Conservation (phyloP, 2,329 filamentous ascomycete genomes). For the Fusarium sambucinum region DNA sequence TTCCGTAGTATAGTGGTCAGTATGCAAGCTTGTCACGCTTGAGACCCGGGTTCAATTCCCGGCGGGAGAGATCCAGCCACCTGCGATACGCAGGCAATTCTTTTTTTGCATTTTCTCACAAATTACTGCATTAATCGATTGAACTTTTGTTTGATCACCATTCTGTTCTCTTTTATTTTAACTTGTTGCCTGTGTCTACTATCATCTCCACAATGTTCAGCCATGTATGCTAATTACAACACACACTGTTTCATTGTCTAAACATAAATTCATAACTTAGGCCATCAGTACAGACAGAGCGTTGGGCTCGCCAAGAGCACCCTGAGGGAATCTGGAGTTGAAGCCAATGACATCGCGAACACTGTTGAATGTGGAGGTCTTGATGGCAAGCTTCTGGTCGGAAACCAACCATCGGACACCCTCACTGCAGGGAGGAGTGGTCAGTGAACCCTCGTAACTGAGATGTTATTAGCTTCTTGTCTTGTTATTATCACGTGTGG, state of each 20-base stretch:
- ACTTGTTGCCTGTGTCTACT: background rate
- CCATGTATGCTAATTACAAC: background rate
- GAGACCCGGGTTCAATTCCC: too few species aligned
- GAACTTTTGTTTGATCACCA: background rate
- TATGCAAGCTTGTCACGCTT: too few species aligned
- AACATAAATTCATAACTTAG: background rate
- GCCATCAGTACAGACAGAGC: slow-evolving; percentile 3
- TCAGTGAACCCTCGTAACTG: slow-evolving; percentile 68
- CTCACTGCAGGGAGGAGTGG: slow-evolving; percentile 72
- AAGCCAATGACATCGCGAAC: slow-evolving; percentile 31
- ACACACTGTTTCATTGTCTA: background rate
- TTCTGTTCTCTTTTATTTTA: background rate
- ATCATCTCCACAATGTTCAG: background rate
- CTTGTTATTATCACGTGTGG: rapidly evolving
- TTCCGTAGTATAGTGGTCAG: too few species aligned
- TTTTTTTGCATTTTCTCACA: background rate
- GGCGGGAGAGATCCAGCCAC: too few species aligned
- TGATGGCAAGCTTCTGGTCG: slow-evolving; percentile 60
- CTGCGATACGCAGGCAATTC: slow-evolving; percentile 16
- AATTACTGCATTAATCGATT: rapidly evolving
- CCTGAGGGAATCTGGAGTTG: slow-evolving; percentile 31
- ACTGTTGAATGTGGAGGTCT: slow-evolving; percentile 48
- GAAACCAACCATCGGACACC: slow-evolving; percentile 67
- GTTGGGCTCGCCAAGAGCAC: slow-evolving; percentile 27
- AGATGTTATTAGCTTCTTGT: background rate